These are phyloP conservation scores for Westerdykella ornata DNA, from an alignment of 2,329 filamentous ascomycete species.

Conservation along the genomic window DNA sequence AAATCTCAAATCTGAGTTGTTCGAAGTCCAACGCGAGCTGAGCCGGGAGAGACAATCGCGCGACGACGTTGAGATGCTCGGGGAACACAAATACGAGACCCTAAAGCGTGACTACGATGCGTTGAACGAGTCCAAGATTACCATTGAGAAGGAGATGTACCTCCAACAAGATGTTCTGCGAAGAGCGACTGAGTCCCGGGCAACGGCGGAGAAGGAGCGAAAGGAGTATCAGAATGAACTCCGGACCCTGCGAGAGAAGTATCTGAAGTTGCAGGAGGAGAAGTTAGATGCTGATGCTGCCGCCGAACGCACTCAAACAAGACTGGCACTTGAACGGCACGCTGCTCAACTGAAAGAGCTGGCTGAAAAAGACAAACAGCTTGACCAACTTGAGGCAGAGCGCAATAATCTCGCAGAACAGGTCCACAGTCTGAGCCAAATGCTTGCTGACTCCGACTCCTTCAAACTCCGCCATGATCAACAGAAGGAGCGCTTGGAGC, in stretches of 20 bases:
- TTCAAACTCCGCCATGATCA: conserved; percentile 89
- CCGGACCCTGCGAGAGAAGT: conserved; percentile 72
- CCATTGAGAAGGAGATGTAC: conserved; percentile 96
- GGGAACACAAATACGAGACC: conserved; percentile 77
- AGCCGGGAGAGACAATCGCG: conserved; percentile 88
- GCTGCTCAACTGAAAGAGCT: conserved; percentile 71
- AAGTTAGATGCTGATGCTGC: conserved; percentile 74
- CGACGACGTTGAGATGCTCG: conserved; percentile 84
- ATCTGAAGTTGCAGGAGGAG: conserved; percentile 77
- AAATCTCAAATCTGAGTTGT: conserved; percentile 78
- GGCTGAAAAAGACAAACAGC: conserved; percentile 66
- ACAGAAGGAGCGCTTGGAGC: conserved; percentile 85
- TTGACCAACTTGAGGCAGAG: conserved; percentile 74
- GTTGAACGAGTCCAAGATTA: conserved; percentile 91
- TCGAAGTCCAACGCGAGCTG: conserved; percentile 77
- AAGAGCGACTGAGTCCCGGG: conserved; percentile 73
- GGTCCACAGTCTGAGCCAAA: conserved; percentile 77
- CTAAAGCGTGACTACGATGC: conserved; percentile 79
- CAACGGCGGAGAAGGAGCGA: conserved; percentile 74
- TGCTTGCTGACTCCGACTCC: conserved; percentile 81
- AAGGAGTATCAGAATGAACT: conserved; percentile 86
- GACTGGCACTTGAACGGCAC: conserved; percentile 73
- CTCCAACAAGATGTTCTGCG: conserved; percentile 87
- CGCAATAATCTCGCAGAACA: conserved; percentile 68
- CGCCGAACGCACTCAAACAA: conserved; percentile 72